Conservation (phyloP, 345 rosid genomes). For the Carallia brachiata region DNA sequence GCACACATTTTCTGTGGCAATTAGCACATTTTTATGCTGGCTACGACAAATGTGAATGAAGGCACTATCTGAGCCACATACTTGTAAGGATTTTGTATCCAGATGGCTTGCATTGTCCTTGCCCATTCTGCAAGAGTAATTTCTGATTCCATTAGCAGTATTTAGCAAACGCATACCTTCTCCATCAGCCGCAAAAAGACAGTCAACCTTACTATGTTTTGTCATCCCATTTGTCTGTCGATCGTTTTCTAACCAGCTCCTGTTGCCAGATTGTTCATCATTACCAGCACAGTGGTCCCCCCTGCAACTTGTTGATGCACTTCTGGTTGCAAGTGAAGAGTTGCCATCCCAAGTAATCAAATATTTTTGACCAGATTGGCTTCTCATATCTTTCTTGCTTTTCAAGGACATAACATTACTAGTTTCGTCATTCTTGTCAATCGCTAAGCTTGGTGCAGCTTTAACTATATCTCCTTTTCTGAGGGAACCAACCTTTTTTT, state of each 20-base stretch:
- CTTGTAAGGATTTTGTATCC: conserved; percentile 20
- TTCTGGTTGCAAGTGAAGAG: conserved; percentile 35
- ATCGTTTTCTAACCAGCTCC: conserved; percentile 33
- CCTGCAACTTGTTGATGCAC: conserved; percentile 42
- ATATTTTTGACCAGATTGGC: conserved; percentile 17
- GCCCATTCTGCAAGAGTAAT: conserved; percentile 18
- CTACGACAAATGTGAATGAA: conserved; percentile 25
- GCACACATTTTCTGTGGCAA: conserved; percentile 27
- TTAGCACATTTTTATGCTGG: conserved; percentile 15
- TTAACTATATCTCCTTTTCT: conserved; percentile 71
- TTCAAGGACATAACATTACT: conserved; percentile 28
- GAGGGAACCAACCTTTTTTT: conserved; percentile 67
- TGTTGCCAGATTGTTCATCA: conserved; percentile 35
- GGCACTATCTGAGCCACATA: conserved; percentile 28
- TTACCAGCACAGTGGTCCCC: conserved; percentile 35
- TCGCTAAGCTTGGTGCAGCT: conserved; percentile 44
- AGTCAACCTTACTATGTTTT: conserved; percentile 25
- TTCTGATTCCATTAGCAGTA: conserved; percentile 22
- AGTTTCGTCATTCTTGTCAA: conserved; percentile 25
- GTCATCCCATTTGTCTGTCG: conserved; percentile 15
- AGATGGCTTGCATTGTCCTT: conserved; percentile 14
- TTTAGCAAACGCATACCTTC: conserved; percentile 19
- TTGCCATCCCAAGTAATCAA: conserved; percentile 22
- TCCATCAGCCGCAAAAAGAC: conserved; percentile 21
- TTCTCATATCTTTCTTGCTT: conserved; percentile 15